A percentile compares a stretch with the other conserved stretches of the same genome.
Evolutionary conservation across 1,139 yeast genomes (phyloP).

Genomic region (Meyerozyma guilliermondii): DNA sequence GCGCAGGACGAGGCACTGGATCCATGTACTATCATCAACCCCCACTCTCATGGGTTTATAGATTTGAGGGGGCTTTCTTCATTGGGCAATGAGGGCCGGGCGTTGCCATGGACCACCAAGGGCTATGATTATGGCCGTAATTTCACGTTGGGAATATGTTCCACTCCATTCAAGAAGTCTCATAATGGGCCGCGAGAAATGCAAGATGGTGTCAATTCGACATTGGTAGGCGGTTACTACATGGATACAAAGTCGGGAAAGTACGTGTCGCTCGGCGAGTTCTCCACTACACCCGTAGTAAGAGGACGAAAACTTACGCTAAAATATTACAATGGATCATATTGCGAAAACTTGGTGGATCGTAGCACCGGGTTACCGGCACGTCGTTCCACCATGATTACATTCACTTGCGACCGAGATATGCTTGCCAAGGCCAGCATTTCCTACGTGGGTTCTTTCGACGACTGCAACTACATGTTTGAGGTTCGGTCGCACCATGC

Average conservation of each 20-base stretch:
- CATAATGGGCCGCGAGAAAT: constrained; percentile 26
- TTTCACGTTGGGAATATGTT: constrained; percentile 77
- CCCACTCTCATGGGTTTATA: constrained; percentile 48
- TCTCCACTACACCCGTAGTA: constrained; percentile 54
- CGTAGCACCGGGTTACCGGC: constrained; percentile 35
- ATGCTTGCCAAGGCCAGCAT: constrained; percentile 62
- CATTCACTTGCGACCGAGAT: constrained; percentile 79
- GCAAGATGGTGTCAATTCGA: constrained; percentile 33
- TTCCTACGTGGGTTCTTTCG: constrained; percentile 63
- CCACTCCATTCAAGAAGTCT: constrained; percentile 49
- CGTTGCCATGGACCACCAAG: constrained; percentile 59
- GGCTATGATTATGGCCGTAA: constrained; percentile 72
- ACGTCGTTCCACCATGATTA: constrained; percentile 60
- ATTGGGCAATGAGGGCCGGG: constrained; percentile 34
- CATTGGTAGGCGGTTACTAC: constrained; percentile 65
- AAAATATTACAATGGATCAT: constrained; percentile 68
- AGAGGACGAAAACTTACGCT: constrained; percentile 69
- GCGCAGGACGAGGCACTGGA: constrained; percentile 21
- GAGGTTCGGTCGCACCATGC: constrained; percentile 86
- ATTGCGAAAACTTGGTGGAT: constrained; percentile 42
- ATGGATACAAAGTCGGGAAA: constrained; percentile 45
- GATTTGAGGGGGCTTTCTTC: constrained; percentile 51
- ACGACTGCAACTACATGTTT: constrained; percentile 79
- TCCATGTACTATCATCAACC: constrained; percentile 54
- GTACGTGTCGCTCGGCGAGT: constrained; percentile 64